These are phyloP conservation scores for Saccharomycopsis olivae DNA, from an alignment of 805 yeast genomes.

Conservation along the genomic window DNA sequence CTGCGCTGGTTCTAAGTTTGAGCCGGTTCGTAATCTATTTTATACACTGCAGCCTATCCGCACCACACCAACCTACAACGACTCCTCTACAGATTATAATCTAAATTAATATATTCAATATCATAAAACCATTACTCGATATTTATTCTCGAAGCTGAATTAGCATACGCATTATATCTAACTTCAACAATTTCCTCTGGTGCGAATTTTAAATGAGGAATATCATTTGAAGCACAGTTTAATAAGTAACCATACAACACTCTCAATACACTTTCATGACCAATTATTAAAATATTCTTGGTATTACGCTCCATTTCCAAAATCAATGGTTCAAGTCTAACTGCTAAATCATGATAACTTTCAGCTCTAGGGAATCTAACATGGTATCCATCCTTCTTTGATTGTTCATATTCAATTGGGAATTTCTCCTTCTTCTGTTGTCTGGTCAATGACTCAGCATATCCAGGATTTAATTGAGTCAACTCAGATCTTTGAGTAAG, in stretches of 20 bases:
- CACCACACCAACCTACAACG: background rate
- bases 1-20: too few relatives aligned
- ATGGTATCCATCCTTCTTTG: conserved; percentile 76
- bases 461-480: conserved; percentile 85
- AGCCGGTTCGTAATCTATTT: too few relatives aligned
- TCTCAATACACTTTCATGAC: conserved; percentile 82
- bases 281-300: conserved; percentile 80
- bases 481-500: conserved; percentile 73
- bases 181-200: conserved; percentile 80
- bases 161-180: conserved; percentile 76
- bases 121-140: too few relatives aligned
- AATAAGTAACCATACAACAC: conserved; percentile 90
- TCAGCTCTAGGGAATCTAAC: conserved; percentile 88
- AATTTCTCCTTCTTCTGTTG: conserved; percentile 47
- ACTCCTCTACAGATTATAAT: background rate
- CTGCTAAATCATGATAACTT: conserved; percentile 91
- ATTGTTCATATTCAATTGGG: conserved; percentile 63
- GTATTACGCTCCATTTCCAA: conserved; percentile 90
- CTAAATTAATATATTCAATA: background rate
- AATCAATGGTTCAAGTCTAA: conserved; percentile 84
- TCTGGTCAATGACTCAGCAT: conserved; percentile 57
- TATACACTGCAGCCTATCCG: too few relatives aligned
- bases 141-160: conserved; percentile 46
- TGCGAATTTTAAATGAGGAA: conserved; percentile 70
- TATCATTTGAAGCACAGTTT: conserved; percentile 83